Evolutionary conservation across 768 basidiomycete species (phyloP).

Genomic region (Suillus alpinus): DNA sequence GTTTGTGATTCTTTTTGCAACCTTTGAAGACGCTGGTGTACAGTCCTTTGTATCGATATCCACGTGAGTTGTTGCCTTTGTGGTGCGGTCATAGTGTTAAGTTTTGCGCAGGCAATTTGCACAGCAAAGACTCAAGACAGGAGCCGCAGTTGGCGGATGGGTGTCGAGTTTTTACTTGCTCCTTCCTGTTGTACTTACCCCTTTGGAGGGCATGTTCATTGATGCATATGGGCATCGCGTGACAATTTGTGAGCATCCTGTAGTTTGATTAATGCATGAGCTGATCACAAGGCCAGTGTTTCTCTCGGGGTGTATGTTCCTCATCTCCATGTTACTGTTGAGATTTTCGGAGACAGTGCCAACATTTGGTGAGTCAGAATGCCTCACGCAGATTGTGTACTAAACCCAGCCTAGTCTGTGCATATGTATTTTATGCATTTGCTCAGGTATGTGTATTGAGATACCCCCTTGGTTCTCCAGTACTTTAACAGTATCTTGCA

Average conservation of each 20-base stretch:
- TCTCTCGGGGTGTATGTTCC: constrained; percentile 37
- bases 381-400: background rate
- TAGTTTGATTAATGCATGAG: background rate
- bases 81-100: background rate
- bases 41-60: constrained; percentile 44
- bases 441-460: constrained; percentile 29
- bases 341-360: constrained; percentile 37
- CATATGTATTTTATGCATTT: constrained; percentile 42
- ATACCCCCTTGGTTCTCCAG: background rate
- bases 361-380: constrained; percentile 31
- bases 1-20: constrained; percentile 37
- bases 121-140: constrained; percentile 40
- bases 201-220: constrained; percentile 40
- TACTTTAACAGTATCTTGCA: constrained; percentile 11
- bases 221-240: constrained; percentile 39
- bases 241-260: constrained; percentile 34
- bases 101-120: constrained; percentile 34
- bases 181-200: constrained; percentile 38
- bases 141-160: constrained; percentile 44
- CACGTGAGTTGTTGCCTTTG: constrained; percentile 28
- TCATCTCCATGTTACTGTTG: constrained; percentile 39
- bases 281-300: constrained; percentile 28
- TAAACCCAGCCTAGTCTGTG: constrained; percentile 27
- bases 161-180: constrained; percentile 42
- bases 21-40: constrained; percentile 43